Base-by-base conservation (phyloP, 176 grass and related monocot species). In the Alopecurus myosuroides region DNA sequence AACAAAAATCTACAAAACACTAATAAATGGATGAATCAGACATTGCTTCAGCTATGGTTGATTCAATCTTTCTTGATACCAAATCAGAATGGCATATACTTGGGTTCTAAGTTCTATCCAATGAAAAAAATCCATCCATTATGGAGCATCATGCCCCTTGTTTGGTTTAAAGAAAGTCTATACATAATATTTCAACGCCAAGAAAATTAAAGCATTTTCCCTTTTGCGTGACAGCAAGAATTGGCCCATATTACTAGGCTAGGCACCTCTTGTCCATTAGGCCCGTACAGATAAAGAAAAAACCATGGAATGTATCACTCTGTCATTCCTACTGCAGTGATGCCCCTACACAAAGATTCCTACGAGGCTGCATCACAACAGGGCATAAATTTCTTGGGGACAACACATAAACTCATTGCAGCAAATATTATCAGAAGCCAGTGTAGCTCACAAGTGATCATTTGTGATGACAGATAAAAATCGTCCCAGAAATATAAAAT, bases 181-280 rank as follows among this genome's bases (percentile, higher is more conserved):
- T 28, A 37, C n/a, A 18, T 18, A 68, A 33, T 55, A 53, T 1
- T 18, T 30, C 33, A 85, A 26, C 40, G 68, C 40, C 18, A 46
- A 63, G 36, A 41, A 11, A 61, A 72, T 61, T 18, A 28, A n/a
- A 58, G 20, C 17, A 70, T 44, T 64, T 28, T 40, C n/a, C 62
- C n/a, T 15, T 77, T 86, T 82, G 78, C 19, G 88, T 86, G 88
- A 58, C 72, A 51, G 55, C 64, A 80, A 55, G 67, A 74, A 80
- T 44, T 34, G 33, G 42, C 63, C 50, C 50, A 71, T 50, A 40
- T n/a, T 51, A 6, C 15, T 23, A 2, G 18, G 28, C 60, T 39
- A 46, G 40, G 28, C 33, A 67, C 28, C 39, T 67, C 82, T 75
- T 51, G 34, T 25, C 35, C 81, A 82, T 81, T 64, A 22, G 25